phyloP scores from a whole-genome alignment of 139 green algal genomes.

The Eudorina sp. region DNA sequence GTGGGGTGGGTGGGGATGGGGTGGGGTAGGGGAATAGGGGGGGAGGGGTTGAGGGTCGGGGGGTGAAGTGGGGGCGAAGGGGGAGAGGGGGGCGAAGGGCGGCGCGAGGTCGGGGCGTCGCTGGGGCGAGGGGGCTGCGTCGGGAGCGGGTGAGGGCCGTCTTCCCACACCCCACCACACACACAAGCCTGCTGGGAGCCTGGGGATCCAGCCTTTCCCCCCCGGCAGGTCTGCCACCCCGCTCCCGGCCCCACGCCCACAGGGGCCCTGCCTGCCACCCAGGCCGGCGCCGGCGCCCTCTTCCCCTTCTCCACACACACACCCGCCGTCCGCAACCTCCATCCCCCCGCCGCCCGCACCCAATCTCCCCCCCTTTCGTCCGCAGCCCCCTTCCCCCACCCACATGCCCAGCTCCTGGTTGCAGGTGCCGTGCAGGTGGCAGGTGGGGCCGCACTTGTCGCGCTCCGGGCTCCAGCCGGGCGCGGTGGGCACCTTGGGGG shows the following conservation, averaged over 20 bases:
- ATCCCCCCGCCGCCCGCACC: not conserved
- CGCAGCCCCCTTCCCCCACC: not conserved
- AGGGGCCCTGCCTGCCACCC: too few species aligned
- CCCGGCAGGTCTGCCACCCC: too few species aligned
- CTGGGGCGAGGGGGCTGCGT: not conserved
- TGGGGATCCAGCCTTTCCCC: too few species aligned
- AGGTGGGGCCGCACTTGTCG: not conserved
- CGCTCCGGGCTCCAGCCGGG: slow-evolving; percentile 7
- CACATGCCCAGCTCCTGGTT: slow-evolving; percentile 47
- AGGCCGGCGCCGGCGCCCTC: too few species aligned
- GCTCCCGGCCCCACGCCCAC: too few species aligned
- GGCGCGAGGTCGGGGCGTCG: too few species aligned
- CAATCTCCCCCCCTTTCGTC: not conserved
- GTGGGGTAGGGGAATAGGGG: not conserved
- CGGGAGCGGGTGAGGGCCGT: too few species aligned
- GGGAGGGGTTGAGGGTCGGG: not conserved
- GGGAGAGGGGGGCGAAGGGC: too few species aligned
- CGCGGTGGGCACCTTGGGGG: not conserved
- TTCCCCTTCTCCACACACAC: too few species aligned
- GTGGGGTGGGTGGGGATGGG: not conserved
- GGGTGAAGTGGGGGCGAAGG: not conserved
- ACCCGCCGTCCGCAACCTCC: not conserved
- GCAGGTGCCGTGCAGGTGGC: slow-evolving; percentile 43
- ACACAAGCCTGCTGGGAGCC: too few species aligned
- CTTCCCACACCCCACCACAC: too few species aligned